These are phyloP conservation scores for Macrophomina tecta DNA, from an alignment of 2,329 filamentous ascomycete genomes.

Conservation along the genomic window DNA sequence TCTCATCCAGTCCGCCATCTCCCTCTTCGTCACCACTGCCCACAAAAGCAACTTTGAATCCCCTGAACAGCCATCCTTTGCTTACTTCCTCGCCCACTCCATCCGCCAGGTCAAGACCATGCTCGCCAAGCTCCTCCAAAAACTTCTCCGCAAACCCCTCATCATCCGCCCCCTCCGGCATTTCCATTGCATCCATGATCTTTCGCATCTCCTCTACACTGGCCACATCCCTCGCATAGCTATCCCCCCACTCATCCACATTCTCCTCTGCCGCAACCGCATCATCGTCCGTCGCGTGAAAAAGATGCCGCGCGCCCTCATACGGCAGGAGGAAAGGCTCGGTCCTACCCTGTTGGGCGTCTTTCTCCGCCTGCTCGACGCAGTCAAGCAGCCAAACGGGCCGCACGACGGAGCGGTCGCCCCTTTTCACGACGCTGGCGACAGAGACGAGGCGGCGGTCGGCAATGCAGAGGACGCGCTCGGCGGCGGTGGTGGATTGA, in stretches of 20 bases:
- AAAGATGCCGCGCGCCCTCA: slow-evolving; percentile 71
- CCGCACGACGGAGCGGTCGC: slow-evolving; percentile 73
- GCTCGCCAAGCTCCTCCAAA: neutral
- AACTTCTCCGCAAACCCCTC: slow-evolving; percentile 19
- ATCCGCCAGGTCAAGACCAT: neutral
- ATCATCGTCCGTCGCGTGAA: slow-evolving; percentile 68
- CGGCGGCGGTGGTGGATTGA: slow-evolving; percentile 70
- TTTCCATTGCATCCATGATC: slow-evolving; percentile 11
- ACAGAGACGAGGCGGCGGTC: slow-evolving; percentile 83
- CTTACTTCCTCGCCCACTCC: neutral
- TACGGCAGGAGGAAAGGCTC: slow-evolving; percentile 66
- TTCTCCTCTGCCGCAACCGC: slow-evolving; percentile 63
- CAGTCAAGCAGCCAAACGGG: slow-evolving; percentile 87
- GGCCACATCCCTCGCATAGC: slow-evolving; percentile 74
- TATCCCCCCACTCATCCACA: slow-evolving; percentile 81
- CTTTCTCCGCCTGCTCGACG: slow-evolving; percentile 64
- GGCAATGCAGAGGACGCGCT: slow-evolving; percentile 73
- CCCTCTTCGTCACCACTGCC: slow-evolving; percentile 18
- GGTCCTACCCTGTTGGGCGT: slow-evolving; percentile 39
- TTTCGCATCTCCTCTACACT: slow-evolving; percentile 32
- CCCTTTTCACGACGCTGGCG: slow-evolving; percentile 77
- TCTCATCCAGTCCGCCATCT: neutral
- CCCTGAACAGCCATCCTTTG: neutral
- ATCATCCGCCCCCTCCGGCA: neutral
- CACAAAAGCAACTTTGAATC: neutral